Evolutionary conservation across 192 early-diverging fungal species (phyloP), one percentile per base, ranked within the genome.

Genomic region (Haplosporangium gracile): DNA sequence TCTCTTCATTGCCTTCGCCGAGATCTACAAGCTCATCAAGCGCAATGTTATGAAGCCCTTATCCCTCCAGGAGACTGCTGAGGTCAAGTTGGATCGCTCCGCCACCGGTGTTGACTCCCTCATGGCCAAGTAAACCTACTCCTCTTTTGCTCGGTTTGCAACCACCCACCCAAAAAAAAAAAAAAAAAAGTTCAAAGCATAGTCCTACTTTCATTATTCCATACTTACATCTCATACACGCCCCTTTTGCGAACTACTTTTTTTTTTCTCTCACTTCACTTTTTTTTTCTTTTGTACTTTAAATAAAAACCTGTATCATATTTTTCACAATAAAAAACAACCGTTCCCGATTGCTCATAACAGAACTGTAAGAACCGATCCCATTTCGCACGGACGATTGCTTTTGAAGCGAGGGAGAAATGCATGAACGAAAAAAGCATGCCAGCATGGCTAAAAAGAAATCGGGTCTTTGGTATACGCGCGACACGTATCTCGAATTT

Each of bases 11-110:
- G 51, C 45, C 22, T 80, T 87, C 75, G 79, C 79, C 32, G 84
- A 87, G 76, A 26, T 78, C 16, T 87, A 87, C 68, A 87, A 87
- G 71, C 49, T 47, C 65, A 85, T 70, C 78, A 83, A 78, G 57
- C 76, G 74, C 36, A 76, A n/a, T 0, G 6, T 78, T 9, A 81
- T 80, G 73, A 77, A 80, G 51, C 84, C 84, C 5, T 57, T 87
- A 38, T 43, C 22, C 18, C 20, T 81, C 60, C 75, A 77, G 36
- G 57, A 55, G 40, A 73, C 63, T 39, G 49, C 70, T 7, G 22
- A 78, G 60, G n/a, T 55, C 39, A 76, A 74, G 81, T 78, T 83
- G 81, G 81, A 83, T n/a, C 81, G 75, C 38, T 26, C 60, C 0
- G 29, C 26, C 60, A 65, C 60, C 29, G 60, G 60, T 32, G 60